phyloP scores from a whole-genome alignment of 2,329 filamentous ascomycete genomes.

The Seiridium cupressi region DNA sequence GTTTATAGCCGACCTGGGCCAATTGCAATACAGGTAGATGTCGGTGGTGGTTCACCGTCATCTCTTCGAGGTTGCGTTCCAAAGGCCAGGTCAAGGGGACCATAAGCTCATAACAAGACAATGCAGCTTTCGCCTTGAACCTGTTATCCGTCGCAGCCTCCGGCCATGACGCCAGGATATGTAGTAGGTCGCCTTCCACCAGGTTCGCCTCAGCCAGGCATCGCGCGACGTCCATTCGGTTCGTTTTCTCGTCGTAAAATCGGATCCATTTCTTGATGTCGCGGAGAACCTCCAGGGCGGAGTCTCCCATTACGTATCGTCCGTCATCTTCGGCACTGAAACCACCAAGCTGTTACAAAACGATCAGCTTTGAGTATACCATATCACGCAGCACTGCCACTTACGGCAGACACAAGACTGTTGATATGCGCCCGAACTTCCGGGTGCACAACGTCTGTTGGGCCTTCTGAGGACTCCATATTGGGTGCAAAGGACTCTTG shows the following conservation, averaged over 20 bases:
- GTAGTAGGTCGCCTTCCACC: constrained; percentile 84
- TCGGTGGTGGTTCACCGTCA: constrained; percentile 89
- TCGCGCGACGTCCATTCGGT: constrained; percentile 91
- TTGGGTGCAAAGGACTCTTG: constrained; percentile 16
- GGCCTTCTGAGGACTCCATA: constrained; percentile 55
- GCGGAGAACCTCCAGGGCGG: constrained; percentile 85
- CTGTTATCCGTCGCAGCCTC: constrained; percentile 70
- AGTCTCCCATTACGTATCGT: constrained; percentile 86
- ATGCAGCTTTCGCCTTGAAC: constrained; percentile 73
- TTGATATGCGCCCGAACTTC: constrained; percentile 92
- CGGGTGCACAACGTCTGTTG: constrained; percentile 72
- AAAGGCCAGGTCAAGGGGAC: constrained; percentile 94
- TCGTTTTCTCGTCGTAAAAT: constrained; percentile 88
- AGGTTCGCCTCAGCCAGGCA: constrained; percentile 90
- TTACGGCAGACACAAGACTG: constrained; percentile 87
- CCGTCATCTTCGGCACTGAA: constrained; percentile 76
- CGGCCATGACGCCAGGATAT: constrained; percentile 82
- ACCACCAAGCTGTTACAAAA: constrained; percentile 70
- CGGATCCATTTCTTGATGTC: constrained; percentile 96
- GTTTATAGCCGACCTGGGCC: constrained; percentile 87
- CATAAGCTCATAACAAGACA: constrained; percentile 86
- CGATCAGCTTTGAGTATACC: not conserved
- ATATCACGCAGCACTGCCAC: constrained; percentile 29
- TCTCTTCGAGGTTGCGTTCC: constrained; percentile 73
- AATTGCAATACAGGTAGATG: constrained; percentile 88